Evolutionary conservation across 2,329 filamentous ascomycete genomes (phyloP).

Genomic region (Sordariomycetes sp.): DNA sequence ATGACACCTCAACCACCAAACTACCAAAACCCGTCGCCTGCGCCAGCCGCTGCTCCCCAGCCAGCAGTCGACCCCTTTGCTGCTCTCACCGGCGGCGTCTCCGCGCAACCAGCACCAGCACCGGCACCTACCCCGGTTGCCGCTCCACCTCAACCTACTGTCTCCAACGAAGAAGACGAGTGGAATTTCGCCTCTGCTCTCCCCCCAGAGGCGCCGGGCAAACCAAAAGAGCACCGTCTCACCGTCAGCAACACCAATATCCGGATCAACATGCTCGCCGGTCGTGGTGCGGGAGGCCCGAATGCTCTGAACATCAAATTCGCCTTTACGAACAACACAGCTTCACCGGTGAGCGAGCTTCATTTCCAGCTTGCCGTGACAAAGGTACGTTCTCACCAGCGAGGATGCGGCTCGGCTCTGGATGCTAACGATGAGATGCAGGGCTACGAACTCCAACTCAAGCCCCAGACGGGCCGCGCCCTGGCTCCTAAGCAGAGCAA

Average conservation of each 20-base stretch:
- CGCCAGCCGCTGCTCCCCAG: slow-evolving; percentile 26
- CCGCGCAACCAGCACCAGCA: not conserved
- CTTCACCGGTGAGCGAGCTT: slow-evolving; percentile 64
- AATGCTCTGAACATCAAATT: slow-evolving; percentile 62
- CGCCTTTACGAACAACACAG: slow-evolving; percentile 74
- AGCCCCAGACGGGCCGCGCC: slow-evolving; percentile 74
- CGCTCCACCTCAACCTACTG: slow-evolving; percentile 27
- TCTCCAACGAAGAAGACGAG: slow-evolving; percentile 66
- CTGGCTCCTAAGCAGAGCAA: slow-evolving; percentile 63
- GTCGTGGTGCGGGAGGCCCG: slow-evolving; percentile 41
- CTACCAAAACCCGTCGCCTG: slow-evolving; percentile 31
- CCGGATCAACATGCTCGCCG: slow-evolving; percentile 64
- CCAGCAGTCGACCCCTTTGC: slow-evolving; percentile 42
- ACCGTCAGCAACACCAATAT: slow-evolving; percentile 62
- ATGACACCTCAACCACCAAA: slow-evolving; percentile 41
- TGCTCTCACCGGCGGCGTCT: slow-evolving; percentile 25
- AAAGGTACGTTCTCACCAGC: slow-evolving; percentile 60
- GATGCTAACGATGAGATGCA: slow-evolving; percentile 23
- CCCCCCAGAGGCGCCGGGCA: slow-evolving; percentile 45
- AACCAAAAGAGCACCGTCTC: slow-evolving; percentile 53
- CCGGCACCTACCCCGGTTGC: slow-evolving; percentile 30
- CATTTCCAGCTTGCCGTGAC: slow-evolving; percentile 91
- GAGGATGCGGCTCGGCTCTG: no score
- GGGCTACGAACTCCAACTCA: slow-evolving; percentile 73
- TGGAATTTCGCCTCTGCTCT: slow-evolving; percentile 90